phyloP scores from a whole-genome alignment of 1,139 yeast species.

The Diutina ranongensis region DNA sequence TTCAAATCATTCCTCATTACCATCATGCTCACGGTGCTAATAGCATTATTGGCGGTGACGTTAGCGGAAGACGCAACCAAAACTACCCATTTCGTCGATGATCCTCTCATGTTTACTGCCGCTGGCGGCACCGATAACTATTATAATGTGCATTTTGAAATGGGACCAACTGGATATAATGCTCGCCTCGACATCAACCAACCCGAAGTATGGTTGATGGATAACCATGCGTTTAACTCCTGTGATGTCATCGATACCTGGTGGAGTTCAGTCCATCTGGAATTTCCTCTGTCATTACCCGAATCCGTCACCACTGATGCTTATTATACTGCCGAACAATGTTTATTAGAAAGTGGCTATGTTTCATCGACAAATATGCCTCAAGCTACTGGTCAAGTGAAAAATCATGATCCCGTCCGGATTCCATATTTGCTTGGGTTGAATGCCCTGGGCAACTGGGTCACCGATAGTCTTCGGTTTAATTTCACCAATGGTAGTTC shows the following conservation, averaged over 20 bases:
- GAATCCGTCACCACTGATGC: background rate
- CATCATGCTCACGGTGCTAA: too few species aligned
- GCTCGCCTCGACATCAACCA: slow-evolving; percentile 4
- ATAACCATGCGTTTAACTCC: background rate
- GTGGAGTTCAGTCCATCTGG: background rate
- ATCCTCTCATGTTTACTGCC: background rate
- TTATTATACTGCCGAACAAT: background rate
- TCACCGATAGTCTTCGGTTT: background rate
- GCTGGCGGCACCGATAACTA: background rate
- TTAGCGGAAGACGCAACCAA: background rate
- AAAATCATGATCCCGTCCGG: background rate
- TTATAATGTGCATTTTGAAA: background rate
- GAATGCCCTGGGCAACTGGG: slow-evolving; percentile 2
- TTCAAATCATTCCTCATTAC: background rate
- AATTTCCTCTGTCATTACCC: background rate
- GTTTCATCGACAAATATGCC: background rate
- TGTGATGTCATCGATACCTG: background rate
- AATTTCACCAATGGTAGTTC: background rate
- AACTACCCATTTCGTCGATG: background rate
- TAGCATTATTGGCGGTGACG: background rate
- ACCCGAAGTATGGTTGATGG: slow-evolving; percentile 4
- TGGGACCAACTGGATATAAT: background rate
- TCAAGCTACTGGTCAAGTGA: background rate
- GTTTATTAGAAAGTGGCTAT: background rate
- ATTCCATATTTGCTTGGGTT: background rate